Base-by-base conservation (phyloP, 148 eudicot species). In the Rhododendron vialii region DNA sequence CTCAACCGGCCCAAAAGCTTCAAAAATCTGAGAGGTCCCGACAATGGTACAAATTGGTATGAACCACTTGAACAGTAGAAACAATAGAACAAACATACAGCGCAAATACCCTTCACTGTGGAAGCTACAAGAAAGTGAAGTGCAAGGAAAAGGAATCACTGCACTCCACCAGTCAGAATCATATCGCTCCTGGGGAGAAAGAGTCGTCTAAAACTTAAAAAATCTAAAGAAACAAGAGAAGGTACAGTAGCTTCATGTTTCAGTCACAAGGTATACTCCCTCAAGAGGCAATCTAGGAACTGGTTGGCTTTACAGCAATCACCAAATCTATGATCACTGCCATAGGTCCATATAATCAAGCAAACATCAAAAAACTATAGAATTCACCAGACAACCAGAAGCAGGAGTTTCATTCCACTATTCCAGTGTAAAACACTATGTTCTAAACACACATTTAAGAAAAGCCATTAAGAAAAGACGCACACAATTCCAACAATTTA, bases 1-100 rank as follows among this genome's bases (percentile, higher is more conserved):
- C 92, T 98, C 99, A 86, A 98, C 98, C 18, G 96, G 95, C 59
- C 99, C 99, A 93, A 95, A 98, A 33, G 99, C 91, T 91, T 98
- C 98, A 87, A 98, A 98, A 78, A 98, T 81, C 83, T 81, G 47
- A 53, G n/a, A 80, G 28, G 83, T 30, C 65, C 83, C 63, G 2
- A n/a, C 3, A 33, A 33, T 1, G 69, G 36, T 61, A 80, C 41
- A 57, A 53, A 80, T 53, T 80, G 33, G 8, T 51, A 78, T 30
- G 22, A 80, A 79, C 55, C 30, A 20, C 61, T 59, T 59, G 65
- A 57, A 59, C 1, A 59, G n/a, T 22, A 59, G 65, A 59, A 57
- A 59, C 65, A 59, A 22, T 1, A 59, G 65, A 59, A 59, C 22
- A 59, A 48, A 50, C 18, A 48, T 2, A n/a, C 35, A 50, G 35